Percentiles rank a stretch among this genome's conserved stretches.
These are phyloP conservation scores for Coemansia sp. DNA, from an alignment of 192 early-diverging fungal species.

Conservation along the genomic window DNA sequence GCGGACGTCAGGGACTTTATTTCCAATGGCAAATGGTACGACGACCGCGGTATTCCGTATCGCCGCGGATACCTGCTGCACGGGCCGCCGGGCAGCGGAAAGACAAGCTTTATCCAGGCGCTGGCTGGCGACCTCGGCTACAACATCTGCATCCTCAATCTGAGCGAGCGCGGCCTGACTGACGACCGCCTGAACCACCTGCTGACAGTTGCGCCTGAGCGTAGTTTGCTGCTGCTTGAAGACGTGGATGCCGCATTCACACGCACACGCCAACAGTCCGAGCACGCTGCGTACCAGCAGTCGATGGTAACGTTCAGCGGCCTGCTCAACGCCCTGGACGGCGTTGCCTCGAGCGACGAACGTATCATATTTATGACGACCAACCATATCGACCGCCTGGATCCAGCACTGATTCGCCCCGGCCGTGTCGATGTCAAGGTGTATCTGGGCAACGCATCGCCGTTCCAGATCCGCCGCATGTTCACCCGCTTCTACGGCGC, in stretches of 20 bases:
- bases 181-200: constrained; percentile 83
- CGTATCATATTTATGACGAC: constrained; percentile 92
- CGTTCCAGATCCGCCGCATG: constrained; percentile 67
- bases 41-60: constrained; percentile 85
- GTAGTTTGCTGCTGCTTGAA: constrained; percentile 77
- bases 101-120: constrained; percentile 91
- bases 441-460: constrained; percentile 70
- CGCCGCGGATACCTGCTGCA: constrained; percentile 84
- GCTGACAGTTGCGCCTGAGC: constrained; percentile 73
- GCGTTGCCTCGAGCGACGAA: constrained; percentile 82
- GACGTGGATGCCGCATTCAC: constrained; percentile 86
- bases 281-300: constrained; percentile 69
- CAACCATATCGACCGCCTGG: constrained; percentile 76
- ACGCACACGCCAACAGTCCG: constrained; percentile 55
- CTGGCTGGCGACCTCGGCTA: constrained; percentile 84
- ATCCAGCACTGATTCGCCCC: constrained; percentile 77
- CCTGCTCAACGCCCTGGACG: constrained; percentile 85
- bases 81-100: constrained; percentile 88
- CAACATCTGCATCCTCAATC: constrained; percentile 86
- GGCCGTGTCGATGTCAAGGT: constrained; percentile 78
- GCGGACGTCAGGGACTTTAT: constrained; percentile 74
- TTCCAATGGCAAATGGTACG: constrained; percentile 79
- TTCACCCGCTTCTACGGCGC: constrained; percentile 77
- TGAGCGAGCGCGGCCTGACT: constrained; percentile 77
- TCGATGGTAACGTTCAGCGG: constrained; percentile 87